A percentile compares a stretch with the other conserved stretches of the same genome.
These are phyloP conservation scores for Tricholoma hemisulphureum DNA, from an alignment of 768 basidiomycete species.

Conservation along the genomic window DNA sequence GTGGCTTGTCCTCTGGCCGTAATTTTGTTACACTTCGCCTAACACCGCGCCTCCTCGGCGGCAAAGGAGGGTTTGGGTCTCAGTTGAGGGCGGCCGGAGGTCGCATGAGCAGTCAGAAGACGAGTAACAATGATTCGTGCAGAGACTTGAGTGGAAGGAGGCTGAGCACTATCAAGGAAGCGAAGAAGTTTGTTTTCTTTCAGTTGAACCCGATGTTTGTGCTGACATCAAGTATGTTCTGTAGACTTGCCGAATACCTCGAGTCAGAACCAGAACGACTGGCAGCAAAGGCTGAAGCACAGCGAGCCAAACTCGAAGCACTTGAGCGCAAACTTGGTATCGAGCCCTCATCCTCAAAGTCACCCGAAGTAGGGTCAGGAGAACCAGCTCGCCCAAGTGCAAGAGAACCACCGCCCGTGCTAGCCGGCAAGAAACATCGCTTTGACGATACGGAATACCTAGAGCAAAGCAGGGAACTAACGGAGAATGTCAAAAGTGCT, in stretches of 20 bases:
- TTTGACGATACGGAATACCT: slow-evolving; percentile 92
- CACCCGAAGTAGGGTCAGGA: slow-evolving; percentile 22
- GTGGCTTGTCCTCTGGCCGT: slow-evolving; percentile 13
- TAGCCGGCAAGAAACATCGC: slow-evolving; percentile 78
- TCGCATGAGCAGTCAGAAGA: slow-evolving; percentile 95
- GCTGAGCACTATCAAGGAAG: slow-evolving; percentile 93
- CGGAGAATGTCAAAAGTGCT: slow-evolving; percentile 88
- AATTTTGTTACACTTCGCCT: slow-evolving; percentile 67
- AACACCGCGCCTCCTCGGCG: slow-evolving; percentile 74
- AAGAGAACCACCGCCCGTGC: slow-evolving; percentile 40
- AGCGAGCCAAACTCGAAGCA: slow-evolving; percentile 78
- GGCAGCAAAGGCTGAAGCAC: slow-evolving; percentile 73
- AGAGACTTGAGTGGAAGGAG: slow-evolving; percentile 88
- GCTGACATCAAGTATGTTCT: not conserved
- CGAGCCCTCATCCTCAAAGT: slow-evolving; percentile 33
- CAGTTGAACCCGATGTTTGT: not conserved
- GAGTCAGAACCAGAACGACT: slow-evolving; percentile 81
- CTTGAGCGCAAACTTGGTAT: slow-evolving; percentile 85
- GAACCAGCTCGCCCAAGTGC: slow-evolving; percentile 25
- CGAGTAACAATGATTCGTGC: slow-evolving; percentile 92
- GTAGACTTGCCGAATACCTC: slow-evolving; percentile 80
- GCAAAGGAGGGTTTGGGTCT: slow-evolving; percentile 97
- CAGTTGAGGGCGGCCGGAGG: slow-evolving; percentile 97
- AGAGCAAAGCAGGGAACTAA: slow-evolving; percentile 87
- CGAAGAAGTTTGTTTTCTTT: slow-evolving; percentile 68